Conservation (phyloP, 192 early-diverging fungal genomes). For the Phycomyces blakesleeanus region DNA sequence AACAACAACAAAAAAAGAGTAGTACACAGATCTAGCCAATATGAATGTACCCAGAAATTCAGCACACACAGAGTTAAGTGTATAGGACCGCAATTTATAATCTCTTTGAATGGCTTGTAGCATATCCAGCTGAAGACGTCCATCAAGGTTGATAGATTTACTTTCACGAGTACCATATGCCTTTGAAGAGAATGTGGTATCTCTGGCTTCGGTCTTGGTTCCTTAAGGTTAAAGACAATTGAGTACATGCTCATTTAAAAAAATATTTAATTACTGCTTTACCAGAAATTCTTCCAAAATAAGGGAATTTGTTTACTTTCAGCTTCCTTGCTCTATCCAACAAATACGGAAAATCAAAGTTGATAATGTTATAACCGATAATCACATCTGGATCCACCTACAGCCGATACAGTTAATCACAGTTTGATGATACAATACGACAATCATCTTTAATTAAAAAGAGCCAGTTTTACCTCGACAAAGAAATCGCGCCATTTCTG, state of each 20-base stretch:
- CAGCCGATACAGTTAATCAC: conserved; percentile 6
- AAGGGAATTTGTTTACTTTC: conserved; percentile 74
- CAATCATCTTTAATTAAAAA: conserved; percentile 1
- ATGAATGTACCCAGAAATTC: conserved; percentile 81
- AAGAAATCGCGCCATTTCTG: conserved; percentile 86
- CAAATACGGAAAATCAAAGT: conserved; percentile 96
- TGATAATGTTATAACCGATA: conserved; percentile 95
- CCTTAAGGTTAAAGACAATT: conserved; percentile 23
- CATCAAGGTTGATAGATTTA: conserved; percentile 86
- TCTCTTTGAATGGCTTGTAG: conserved; percentile 93
- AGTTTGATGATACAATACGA: background rate
- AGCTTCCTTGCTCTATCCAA: conserved; percentile 84
- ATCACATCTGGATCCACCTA: conserved; percentile 88
- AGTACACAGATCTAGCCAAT: background rate
- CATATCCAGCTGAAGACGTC: conserved; percentile 90
- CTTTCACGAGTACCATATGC: conserved; percentile 91
- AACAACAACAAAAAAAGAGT: no score
- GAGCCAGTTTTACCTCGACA: conserved; percentile 38
- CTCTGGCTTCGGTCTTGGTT: conserved; percentile 65
- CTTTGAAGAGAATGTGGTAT: conserved; percentile 86
- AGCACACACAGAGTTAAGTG: conserved; percentile 93
- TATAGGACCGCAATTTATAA: conserved; percentile 92
- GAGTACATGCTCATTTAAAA: background rate
- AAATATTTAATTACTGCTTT: background rate
- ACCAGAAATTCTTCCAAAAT: conserved; percentile 66